Evolutionary conservation across 768 basidiomycete genomes (phyloP).

Genomic region (Pulveroboletus frians): DNA sequence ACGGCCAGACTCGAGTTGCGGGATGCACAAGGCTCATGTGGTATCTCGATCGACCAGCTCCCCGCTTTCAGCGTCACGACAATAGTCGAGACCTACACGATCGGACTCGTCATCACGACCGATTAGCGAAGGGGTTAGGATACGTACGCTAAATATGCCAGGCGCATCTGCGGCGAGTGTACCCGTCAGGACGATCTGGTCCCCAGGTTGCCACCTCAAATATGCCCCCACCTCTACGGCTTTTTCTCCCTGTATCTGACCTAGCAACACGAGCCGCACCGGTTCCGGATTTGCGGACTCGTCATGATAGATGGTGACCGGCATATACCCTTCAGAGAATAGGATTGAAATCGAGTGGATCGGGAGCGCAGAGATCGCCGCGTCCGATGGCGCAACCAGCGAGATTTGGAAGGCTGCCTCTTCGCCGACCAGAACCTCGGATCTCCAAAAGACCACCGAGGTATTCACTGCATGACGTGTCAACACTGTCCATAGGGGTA

Average conservation of each 20-base stretch:
- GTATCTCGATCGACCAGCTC: conserved; percentile 64
- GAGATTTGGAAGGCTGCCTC: conserved; percentile 70
- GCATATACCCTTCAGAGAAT: conserved; percentile 47
- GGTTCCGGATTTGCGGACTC: conserved; percentile 10
- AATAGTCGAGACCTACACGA: conserved; percentile 38
- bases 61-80: conserved; percentile 52
- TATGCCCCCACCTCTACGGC: conserved; percentile 31
- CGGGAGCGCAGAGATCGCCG: conserved; percentile 52
- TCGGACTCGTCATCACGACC: background rate
- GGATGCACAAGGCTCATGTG: conserved; percentile 40
- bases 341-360: conserved; percentile 57
- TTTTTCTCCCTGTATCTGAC: conserved; percentile 42
- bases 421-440: conserved; percentile 56
- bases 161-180: conserved; percentile 48
- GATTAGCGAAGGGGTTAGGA: background rate
- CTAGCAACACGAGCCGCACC: conserved; percentile 32
- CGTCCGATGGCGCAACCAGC: conserved; percentile 46
- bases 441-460: conserved; percentile 65
- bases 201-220: conserved; percentile 56
- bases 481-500: conserved; percentile 1
- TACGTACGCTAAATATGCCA: conserved; percentile 48
- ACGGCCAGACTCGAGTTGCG: conserved; percentile 29
- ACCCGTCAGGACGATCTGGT: conserved; percentile 56
- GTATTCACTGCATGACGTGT: conserved; percentile 49
- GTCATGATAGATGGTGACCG: conserved; percentile 49